phyloP scores from a whole-genome alignment of 1,284 basidiomycete species.

The Apiotrichum mycotoxinovorans region DNA sequence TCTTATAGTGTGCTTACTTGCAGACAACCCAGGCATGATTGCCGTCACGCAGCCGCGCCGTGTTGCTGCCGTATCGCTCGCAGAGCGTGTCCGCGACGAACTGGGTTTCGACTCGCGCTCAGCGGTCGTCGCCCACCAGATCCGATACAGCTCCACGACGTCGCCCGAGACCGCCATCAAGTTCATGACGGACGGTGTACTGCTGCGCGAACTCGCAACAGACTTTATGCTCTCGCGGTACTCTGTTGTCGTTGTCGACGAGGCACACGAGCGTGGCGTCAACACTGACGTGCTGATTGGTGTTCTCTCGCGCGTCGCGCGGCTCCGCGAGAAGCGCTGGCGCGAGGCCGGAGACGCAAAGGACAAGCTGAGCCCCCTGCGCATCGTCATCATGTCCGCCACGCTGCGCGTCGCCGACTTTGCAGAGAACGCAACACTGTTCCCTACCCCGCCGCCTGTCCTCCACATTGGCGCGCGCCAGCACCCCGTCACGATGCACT shows the following conservation, averaged over 20 bases:
- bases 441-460: constrained; percentile 78
- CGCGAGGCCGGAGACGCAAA: constrained; percentile 58
- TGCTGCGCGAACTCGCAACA: constrained; percentile 84
- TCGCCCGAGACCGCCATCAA: constrained; percentile 88
- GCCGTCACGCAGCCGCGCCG: constrained; percentile 96
- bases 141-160: constrained; percentile 92
- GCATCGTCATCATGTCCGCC: constrained; percentile 98
- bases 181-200: constrained; percentile 99
- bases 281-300: constrained; percentile 98
- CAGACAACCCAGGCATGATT: constrained; percentile 90
- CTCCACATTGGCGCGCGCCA: constrained; percentile 87
- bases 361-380: constrained; percentile 81
- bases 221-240: constrained; percentile 90
- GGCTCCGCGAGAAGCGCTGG: constrained; percentile 84
- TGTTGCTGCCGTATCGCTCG: constrained; percentile 96
- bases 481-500: constrained; percentile 93
- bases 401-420: constrained; percentile 94
- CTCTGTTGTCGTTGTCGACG: constrained; percentile 92
- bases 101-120: constrained; percentile 65
- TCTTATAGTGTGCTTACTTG: constrained; percentile 54
- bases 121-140: constrained; percentile 87
- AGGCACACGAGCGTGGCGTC: constrained; percentile 96
- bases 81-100: constrained; percentile 83
- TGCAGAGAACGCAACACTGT: constrained; percentile 78
- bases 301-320: constrained; percentile 85